Evolutionary conservation across 2,329 filamentous ascomycete genomes (phyloP), one percentile per base, ranked within the genome.

Genomic region (Thelonectria blattea): DNA sequence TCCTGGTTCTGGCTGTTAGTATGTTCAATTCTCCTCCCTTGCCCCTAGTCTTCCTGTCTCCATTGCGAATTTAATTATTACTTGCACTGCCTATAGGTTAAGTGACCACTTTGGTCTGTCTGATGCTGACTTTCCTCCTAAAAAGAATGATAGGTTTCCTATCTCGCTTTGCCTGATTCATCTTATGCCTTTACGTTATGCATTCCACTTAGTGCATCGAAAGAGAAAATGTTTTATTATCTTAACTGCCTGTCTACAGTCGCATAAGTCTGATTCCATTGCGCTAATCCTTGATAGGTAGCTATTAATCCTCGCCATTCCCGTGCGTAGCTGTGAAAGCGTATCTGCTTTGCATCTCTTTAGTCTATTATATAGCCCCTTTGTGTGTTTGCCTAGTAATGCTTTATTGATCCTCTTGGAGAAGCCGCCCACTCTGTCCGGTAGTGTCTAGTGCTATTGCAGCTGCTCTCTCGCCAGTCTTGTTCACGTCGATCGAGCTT

Each of bases 191-290:
- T 15, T 22, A 6, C n/a, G n/a, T 11, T 39, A 34, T 50, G 30
- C 47, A 17, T 9, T 37, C 30, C 15, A 50, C n/a, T 50, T 50
- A 18, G 4, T 11, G 32, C 32, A 50, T 50, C n/a, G n/a, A 18
- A 50, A 50, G 30, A 50, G 48, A 37, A 50, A 50, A 12, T 50
- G 32, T 50, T 50, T 17, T 18, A 50, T 18, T 39, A n/a, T 37
- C 20, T 45, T 14, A 12, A 6, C 22, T 22, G 18, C 18, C 11
- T 24, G 11, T 22, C 18, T 45, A 24, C 7, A 37, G 10, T 22
- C n/a, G 14, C n/a, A 37, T 18, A 7, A 15, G 20, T 48, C 14
- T 32, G 14, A 48, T 32, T 12, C 12, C 32, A 48, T 15, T 15
- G 32, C 32, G 5, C 17, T 20, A 17, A 51, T 51, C 9, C 17